Evolutionary conservation across 2,329 filamentous ascomycete species (phyloP).

Genomic region (Ophiocordyceps camponoti-leonardi): DNA sequence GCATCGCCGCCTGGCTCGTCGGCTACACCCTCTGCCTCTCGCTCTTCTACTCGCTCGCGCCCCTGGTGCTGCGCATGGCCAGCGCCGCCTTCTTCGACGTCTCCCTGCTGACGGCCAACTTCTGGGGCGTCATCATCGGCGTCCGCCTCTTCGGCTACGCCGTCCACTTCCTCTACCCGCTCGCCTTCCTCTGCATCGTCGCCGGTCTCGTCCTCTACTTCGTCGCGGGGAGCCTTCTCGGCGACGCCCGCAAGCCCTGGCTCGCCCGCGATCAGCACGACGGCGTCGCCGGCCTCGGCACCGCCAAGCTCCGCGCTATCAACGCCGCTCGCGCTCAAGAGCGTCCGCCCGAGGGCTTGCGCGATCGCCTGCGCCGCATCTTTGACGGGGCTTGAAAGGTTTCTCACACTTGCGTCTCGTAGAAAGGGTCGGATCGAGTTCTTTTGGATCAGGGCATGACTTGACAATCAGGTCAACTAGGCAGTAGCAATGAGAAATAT

Average conservation of each 20-base stretch:
- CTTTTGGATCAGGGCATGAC: too few species aligned
- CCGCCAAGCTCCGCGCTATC: constrained; percentile 62
- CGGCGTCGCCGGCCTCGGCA: constrained; percentile 66
- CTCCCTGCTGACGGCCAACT: constrained; percentile 80
- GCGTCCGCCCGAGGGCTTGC: not conserved
- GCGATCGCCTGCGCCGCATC: not conserved
- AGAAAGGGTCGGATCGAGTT: too few species aligned
- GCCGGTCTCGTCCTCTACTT: constrained; percentile 78
- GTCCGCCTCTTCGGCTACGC: constrained; percentile 64
- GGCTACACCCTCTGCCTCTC: constrained; percentile 74
- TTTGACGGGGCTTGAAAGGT: not conserved
- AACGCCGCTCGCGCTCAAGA: constrained; percentile 31
- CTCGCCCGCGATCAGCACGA: constrained; percentile 71
- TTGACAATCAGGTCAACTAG: too few species aligned
- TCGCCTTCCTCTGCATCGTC: constrained; percentile 88
- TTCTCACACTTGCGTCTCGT: too few species aligned
- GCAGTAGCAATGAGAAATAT: too few species aligned
- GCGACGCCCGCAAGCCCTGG: constrained; percentile 91
- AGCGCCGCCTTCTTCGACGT: constrained; percentile 95
- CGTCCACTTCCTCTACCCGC: constrained; percentile 84
- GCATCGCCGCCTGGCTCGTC: constrained; percentile 63
- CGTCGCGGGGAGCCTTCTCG: constrained; percentile 61
- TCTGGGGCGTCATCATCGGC: constrained; percentile 92
- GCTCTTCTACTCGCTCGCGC: constrained; percentile 77
- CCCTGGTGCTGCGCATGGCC: constrained; percentile 75